Conservation (phyloP, 2,329 filamentous ascomycete genomes). For the Ophiocordyceps camponoti-leonardi region DNA sequence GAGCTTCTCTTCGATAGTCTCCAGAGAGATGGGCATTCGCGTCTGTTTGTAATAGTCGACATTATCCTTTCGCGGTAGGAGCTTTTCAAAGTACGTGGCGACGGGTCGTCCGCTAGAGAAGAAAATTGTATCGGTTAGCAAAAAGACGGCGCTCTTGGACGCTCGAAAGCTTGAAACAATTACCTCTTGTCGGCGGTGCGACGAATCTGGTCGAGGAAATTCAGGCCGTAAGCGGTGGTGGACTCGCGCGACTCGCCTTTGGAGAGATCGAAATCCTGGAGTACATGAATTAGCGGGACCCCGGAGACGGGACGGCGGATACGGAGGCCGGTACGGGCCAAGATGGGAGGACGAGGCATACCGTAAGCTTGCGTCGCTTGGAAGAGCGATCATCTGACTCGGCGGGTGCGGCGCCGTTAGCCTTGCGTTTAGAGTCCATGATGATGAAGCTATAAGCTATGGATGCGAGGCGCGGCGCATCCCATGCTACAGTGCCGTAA, state of each 20-base stretch:
- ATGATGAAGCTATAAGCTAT: conserved; percentile 9
- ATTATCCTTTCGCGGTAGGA: conserved; percentile 46
- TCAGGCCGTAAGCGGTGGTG: conserved; percentile 53
- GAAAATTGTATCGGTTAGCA: conserved; percentile 5
- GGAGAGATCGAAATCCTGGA: conserved; percentile 26
- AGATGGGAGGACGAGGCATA: conserved; percentile 20
- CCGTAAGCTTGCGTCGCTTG: conserved; percentile 36
- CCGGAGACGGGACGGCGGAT: not conserved
- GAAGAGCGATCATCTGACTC: conserved; percentile 34
- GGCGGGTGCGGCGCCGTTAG: conserved; percentile 24
- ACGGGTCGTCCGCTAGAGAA: conserved; percentile 51
- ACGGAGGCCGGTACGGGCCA: no score
- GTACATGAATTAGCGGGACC: not conserved
- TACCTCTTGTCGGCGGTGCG: conserved; percentile 71
- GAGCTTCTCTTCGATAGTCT: conserved; percentile 61
- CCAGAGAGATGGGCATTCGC: conserved; percentile 61
- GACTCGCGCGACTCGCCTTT: conserved; percentile 47
- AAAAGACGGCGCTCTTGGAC: no score
- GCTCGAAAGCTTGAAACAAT: conserved; percentile 9
- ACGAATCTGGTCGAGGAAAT: conserved; percentile 59
- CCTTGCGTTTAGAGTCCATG: conserved; percentile 43
- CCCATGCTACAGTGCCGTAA: conserved; percentile 5
- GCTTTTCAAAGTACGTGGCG: conserved; percentile 55
- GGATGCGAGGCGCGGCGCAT: conserved; percentile 12
- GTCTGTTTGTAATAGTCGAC: conserved; percentile 65